Evolutionary conservation across 176 grass and related monocot genomes (phyloP), one percentile per base, ranked within the genome.

Genomic region (Oryza rufipogon): DNA sequence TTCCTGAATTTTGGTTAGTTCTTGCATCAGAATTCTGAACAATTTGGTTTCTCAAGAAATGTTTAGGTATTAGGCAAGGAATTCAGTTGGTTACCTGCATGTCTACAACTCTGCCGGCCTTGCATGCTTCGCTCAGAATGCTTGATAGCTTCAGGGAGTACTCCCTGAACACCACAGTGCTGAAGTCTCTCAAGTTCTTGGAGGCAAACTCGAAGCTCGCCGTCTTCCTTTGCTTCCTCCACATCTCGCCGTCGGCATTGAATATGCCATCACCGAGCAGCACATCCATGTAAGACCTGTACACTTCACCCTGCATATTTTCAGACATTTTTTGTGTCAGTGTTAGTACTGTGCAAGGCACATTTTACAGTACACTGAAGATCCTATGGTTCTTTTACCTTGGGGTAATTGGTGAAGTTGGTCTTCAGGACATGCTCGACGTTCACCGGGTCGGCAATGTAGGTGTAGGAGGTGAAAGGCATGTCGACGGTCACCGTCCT

Each of bases 121-220:
- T 76, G 73, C 88, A 92, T 25, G 81, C 92, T 73, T 88, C 86
- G 81, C 75, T 75, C 77, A 97, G 73, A 52, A 97, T 97, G 64
- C 83, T 83, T 16, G 86, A 94, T 64, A 97, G 88, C 88, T 97
- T 97, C 86, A 94, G 80, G 6, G 92, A 93, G 79, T 94, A 89
- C 49, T 92, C 92, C 83, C 95, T 97, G 81, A 97, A 97, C 32
- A 97, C 92, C 10, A 83, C 89, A 16, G 95, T 79, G 56, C 95
- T 94, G 32, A 94, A 91, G 64, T 97, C 95, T 63, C 95, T 94
- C 80, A 97, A 66, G 75, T 97, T 97, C 85, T 92, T 97, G 58
- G 95, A 97, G 36, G 95, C 92, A 16, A 97, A 94, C 79, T 97
- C 92, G 70, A 97, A 94, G 86, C 95, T 97, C 22, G 95, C 95